These are phyloP conservation scores for Euphrasia arctica DNA, from an alignment of 305 asterid genomes.

Conservation along the genomic window DNA sequence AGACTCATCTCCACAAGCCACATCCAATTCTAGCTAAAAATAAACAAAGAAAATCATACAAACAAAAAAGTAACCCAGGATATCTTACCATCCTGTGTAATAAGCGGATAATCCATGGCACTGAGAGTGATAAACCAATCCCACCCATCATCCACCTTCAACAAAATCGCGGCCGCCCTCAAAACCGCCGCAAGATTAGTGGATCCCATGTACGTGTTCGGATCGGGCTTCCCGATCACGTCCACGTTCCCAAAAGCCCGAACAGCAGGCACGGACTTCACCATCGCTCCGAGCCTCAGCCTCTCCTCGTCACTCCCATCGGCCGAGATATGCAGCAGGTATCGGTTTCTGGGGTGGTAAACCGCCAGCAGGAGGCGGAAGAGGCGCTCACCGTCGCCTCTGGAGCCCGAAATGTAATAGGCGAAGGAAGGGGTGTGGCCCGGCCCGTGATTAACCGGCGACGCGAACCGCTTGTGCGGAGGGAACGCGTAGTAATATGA, in stretches of 20 bases:
- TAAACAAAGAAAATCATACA: constrained; percentile 17
- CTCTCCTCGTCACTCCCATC: constrained; percentile 84
- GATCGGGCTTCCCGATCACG: constrained; percentile 96
- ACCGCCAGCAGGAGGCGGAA: constrained; percentile 84
- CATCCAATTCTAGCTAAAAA: constrained; percentile 18
- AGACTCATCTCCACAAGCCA: constrained; percentile 8
- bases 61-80: constrained; percentile 17
- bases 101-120: constrained; percentile 84
- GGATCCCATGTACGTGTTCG: constrained; percentile 88
- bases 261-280: constrained; percentile 71
- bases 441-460: constrained; percentile 60
- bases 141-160: constrained; percentile 82
- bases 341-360: constrained; percentile 97
- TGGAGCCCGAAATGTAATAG: constrained; percentile 81
- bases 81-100: constrained; percentile 88
- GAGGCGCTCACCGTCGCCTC: constrained; percentile 70
- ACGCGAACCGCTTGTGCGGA: constrained; percentile 51
- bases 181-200: constrained; percentile 72
- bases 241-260: constrained; percentile 92
- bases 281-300: constrained; percentile 53
- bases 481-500: constrained; percentile 58
- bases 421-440: constrained; percentile 87
- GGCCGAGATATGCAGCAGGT: constrained; percentile 73
- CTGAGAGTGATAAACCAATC: constrained; percentile 95
- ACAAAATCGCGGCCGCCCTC: constrained; percentile 76